phyloP scores from a whole-genome alignment of 2,329 filamentous ascomycete species.

The Neocatenulostroma microsporum region DNA sequence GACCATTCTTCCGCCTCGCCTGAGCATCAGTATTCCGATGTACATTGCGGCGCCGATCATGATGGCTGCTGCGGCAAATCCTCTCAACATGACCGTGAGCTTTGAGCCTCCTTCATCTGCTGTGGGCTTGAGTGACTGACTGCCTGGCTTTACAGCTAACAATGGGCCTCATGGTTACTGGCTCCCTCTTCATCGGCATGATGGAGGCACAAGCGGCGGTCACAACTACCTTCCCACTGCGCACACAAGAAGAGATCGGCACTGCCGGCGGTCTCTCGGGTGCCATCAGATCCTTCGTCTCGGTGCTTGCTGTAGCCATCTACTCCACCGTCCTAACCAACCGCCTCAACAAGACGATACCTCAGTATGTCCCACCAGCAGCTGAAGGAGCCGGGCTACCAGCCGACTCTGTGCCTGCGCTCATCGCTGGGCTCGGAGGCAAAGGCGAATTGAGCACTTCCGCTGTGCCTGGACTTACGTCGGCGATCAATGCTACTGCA shows the following conservation, averaged over 20 bases:
- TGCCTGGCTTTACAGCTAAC: no score
- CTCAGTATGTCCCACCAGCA: constrained; percentile 15
- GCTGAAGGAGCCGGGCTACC: constrained; percentile 14
- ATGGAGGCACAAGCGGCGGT: constrained; percentile 20
- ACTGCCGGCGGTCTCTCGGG: constrained; percentile 19
- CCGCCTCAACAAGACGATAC: constrained; percentile 15
- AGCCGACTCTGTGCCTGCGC: constrained; percentile 10
- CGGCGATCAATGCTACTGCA: constrained; percentile 15
- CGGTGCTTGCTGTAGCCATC: constrained; percentile 18
- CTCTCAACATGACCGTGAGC: constrained; percentile 15
- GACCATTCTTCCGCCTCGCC: no score
- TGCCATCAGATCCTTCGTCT: constrained; percentile 18
- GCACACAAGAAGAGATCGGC: constrained; percentile 22
- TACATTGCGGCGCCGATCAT: constrained; percentile 20
- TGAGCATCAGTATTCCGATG: no score
- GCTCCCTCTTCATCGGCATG: constrained; percentile 18
- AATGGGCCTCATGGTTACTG: constrained; percentile 16
- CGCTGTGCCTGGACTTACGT: constrained; percentile 15
- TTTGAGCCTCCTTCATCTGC: no score
- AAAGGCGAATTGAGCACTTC: constrained; percentile 13
- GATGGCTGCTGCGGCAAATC: constrained; percentile 16
- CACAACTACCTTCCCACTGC: constrained; percentile 21
- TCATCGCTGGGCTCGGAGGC: constrained; percentile 14
- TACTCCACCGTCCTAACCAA: constrained; percentile 20
- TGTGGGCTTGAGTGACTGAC: no score